A percentile compares a stretch with the other conserved stretches of the same genome.
Conservation (phyloP, 2,329 filamentous ascomycete genomes). For the Ophiostoma ips region DNA sequence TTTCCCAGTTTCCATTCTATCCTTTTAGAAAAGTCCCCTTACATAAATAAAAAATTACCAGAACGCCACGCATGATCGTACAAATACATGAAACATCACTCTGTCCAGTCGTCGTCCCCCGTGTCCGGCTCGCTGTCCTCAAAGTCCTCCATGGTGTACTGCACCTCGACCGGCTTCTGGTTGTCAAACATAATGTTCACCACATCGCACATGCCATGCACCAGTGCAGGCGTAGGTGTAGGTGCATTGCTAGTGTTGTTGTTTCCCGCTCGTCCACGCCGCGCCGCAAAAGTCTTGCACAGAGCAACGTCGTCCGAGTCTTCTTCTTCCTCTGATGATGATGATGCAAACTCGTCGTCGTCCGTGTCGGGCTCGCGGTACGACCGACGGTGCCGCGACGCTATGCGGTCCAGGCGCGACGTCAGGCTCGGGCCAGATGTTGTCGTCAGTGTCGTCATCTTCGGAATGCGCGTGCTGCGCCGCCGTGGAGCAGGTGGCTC, state of each 20-base stretch:
- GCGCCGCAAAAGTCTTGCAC: no score
- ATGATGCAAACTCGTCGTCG: conserved; percentile 15
- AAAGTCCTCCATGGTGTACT: conserved; percentile 61
- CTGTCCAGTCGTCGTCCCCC: conserved; percentile 39
- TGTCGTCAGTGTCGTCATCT: conserved; percentile 2
- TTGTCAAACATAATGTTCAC: conserved; percentile 66
- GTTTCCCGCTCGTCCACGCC: no score
- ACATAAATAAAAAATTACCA: no score
- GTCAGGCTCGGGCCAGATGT: conserved; percentile 17
- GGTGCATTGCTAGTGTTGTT: no score
- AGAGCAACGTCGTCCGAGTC: background rate
- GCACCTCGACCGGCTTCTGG: conserved; percentile 53
- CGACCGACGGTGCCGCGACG: conserved; percentile 12
- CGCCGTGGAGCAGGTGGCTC: conserved; percentile 5
- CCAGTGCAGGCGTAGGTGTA: conserved; percentile 14
- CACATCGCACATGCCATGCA: conserved; percentile 57
- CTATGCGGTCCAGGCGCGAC: background rate
- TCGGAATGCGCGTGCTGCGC: conserved; percentile 25
- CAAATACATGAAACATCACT: background rate
- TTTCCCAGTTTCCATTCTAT: no score
- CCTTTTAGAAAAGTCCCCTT: no score
- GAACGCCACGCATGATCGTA: background rate
- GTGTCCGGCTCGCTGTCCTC: conserved; percentile 38
- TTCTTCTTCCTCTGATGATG: conserved; percentile 3
- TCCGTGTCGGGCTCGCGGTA: conserved; percentile 35